Conservation (phyloP, 2,329 filamentous ascomycete genomes). For the Aspergillus sp. region DNA sequence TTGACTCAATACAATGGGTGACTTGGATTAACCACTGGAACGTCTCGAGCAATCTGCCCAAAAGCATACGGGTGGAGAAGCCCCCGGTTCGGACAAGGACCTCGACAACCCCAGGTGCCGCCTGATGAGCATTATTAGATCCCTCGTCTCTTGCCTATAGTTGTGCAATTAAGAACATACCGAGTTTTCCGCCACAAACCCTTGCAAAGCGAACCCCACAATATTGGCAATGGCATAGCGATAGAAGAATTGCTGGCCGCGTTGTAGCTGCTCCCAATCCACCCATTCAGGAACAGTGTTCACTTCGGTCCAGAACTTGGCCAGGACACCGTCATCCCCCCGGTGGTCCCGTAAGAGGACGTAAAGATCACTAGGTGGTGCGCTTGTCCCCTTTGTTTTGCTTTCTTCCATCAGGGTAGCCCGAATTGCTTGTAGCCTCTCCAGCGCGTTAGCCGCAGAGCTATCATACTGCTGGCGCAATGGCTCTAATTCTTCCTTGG, state of each 20-base stretch:
- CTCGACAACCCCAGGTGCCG: constrained; percentile 68
- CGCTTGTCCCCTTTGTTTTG: constrained; percentile 4
- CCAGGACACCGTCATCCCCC: constrained; percentile 55
- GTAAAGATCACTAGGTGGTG: constrained; percentile 56
- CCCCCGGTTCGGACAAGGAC: constrained; percentile 72
- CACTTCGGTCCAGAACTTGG: constrained; percentile 64
- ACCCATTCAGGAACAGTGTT: constrained; percentile 71
- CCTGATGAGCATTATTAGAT: constrained; percentile 39
- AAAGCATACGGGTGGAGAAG: constrained; percentile 66
- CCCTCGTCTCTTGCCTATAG: too few species aligned
- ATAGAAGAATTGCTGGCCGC: constrained; percentile 74
- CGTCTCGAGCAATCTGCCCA: constrained; percentile 67
- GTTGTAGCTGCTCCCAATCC: constrained; percentile 70
- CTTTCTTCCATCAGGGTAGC: constrained; percentile 12
- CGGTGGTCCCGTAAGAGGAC: constrained; percentile 61
- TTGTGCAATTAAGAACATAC: constrained; percentile 7
- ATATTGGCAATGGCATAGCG: constrained; percentile 61
- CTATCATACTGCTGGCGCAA: constrained; percentile 22
- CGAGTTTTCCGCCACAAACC: constrained; percentile 26
- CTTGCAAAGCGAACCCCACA: constrained; percentile 24
- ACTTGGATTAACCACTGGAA: constrained; percentile 73
- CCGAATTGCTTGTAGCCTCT: constrained; percentile 18
- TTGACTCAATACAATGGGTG: constrained; percentile 61
- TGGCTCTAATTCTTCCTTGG: constrained; percentile 12
- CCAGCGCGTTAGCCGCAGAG: constrained; percentile 15